Conservation (phyloP, 495 filamentous ascomycete species). For the Podospora appendiculata region DNA sequence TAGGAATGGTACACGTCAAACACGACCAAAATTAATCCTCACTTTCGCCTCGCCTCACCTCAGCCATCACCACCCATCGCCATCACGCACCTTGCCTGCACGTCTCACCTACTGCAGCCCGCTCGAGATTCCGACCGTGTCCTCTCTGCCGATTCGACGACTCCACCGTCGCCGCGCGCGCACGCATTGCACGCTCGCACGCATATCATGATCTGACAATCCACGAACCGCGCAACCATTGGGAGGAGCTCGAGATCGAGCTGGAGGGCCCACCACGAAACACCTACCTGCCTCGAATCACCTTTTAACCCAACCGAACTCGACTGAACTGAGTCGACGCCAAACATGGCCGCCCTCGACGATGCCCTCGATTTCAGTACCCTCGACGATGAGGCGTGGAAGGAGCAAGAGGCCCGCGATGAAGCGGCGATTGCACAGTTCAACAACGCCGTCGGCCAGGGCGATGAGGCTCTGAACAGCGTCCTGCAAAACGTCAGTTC, state of each 20-base stretch:
- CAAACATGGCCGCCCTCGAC: background rate
- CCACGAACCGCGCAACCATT: conserved; percentile 10
- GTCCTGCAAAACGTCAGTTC: conserved; percentile 16
- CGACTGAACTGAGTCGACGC: background rate
- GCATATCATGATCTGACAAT: conserved; percentile 16
- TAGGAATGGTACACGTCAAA: no score
- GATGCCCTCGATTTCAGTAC: conserved; percentile 10
- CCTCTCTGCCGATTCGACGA: no score
- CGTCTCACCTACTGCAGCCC: no score
- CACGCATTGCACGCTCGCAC: background rate
- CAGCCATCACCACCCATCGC: no score
- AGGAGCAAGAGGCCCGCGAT: conserved; percentile 17
- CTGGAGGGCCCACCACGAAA: no score
- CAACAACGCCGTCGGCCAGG: conserved; percentile 8
- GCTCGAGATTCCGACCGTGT: no score
- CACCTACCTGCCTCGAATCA: no score
- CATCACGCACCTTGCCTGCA: no score
- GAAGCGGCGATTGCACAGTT: conserved; percentile 14
- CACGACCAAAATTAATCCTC: no score
- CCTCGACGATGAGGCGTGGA: conserved; percentile 21
- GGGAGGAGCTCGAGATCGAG: conserved; percentile 11
- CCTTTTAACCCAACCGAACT: background rate
- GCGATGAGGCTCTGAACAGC: conserved; percentile 3
- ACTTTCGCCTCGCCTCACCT: no score
- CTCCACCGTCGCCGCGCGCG: no score